Evolutionary conservation across 225 moss, liverwort and hornwort genomes (phyloP), one percentile per base, ranked within the genome.

Genomic region (Sphagnum tenellum): DNA sequence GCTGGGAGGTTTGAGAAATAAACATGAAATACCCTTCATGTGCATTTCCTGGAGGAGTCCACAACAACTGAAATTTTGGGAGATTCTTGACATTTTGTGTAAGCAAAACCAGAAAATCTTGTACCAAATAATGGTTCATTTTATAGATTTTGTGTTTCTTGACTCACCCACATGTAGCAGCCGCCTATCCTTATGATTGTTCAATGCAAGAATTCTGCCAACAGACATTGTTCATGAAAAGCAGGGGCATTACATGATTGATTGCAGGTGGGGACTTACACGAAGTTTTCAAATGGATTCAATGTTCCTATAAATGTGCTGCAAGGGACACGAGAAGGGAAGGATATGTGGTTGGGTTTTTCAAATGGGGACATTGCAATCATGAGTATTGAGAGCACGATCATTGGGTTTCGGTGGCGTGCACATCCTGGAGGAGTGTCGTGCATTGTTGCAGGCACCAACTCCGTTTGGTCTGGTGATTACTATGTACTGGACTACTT

Each of bases 381-480:
- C 61, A 60, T 68, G 9, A 44, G 71, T 3, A 50, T 69, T 46
- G 68, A 8, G 0, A 59, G 65, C 2, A 66, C 61, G 45, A 66
- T 2, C 7, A 49, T 75, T 10, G 65, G 63, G 13, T 7, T 49
- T 12, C 5, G n/a, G 45, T 71, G 74, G 55, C 58, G 57, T 5
- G 68, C 69, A 44, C 75, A 79, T 46, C 50, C 44, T 0, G 59
- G 72, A 9, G 78, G 78, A 44, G 59, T 71, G 57, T 71, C 65
- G 44, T 81, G 82, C 67, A 83, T 88, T 3, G 70, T 74, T 56
- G 64, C 72, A 54, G 85, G 80, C 71, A 88, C 71, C 66, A 79
- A 82, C 44, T 83, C 75, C 57, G 46, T 85, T 46, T 90, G 83
- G 82, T 83, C 76, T 81, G 77, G 82, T 90, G 90, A 90, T 79